A percentile compares a stretch with the other conserved stretches of the same genome.
Conservation (phyloP, 2,329 filamentous ascomycete genomes). For the Cryphonectria parasitica region DNA sequence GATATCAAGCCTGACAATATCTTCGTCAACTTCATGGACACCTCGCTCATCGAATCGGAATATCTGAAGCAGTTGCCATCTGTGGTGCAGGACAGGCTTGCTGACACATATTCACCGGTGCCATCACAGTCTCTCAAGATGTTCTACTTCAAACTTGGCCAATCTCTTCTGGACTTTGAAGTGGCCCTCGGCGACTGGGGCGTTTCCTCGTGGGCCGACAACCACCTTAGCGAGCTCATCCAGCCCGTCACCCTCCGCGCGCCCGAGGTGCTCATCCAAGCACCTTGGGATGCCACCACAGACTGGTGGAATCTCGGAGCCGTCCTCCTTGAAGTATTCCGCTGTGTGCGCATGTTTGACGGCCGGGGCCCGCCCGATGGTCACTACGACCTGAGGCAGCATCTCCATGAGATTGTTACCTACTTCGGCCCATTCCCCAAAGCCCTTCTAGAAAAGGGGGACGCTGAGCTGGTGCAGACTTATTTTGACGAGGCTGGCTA, state of each 20-base stretch:
- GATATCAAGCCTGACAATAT: conserved; percentile 35
- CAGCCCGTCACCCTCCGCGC: conserved; percentile 36
- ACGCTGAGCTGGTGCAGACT: not conserved
- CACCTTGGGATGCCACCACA: conserved; percentile 31
- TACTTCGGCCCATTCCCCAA: conserved; percentile 14
- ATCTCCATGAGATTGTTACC: conserved; percentile 11
- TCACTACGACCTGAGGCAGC: conserved; percentile 13
- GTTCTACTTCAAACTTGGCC: conserved; percentile 16
- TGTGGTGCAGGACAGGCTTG: conserved; percentile 8
- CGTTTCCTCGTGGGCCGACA: conserved; percentile 30
- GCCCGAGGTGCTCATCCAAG: conserved; percentile 34
- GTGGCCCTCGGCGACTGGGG: conserved; percentile 34
- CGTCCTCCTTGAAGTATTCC: conserved; percentile 28
- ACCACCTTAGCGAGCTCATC: conserved; percentile 30
- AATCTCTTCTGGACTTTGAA: conserved; percentile 26
- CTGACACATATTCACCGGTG: conserved; percentile 2
- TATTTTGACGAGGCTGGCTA: conserved; percentile 17
- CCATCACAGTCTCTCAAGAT: not conserved
- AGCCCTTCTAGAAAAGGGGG: conserved; percentile 8
- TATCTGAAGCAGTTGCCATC: conserved; percentile 24
- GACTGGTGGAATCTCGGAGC: conserved; percentile 35
- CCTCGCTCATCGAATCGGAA: conserved; percentile 30
- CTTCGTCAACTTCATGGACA: conserved; percentile 32
- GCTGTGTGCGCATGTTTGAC: conserved; percentile 7
- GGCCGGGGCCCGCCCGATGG: not conserved